phyloP scores from a whole-genome alignment of 202 grass and related monocot genomes.

The Eragrostis tef region DNA sequence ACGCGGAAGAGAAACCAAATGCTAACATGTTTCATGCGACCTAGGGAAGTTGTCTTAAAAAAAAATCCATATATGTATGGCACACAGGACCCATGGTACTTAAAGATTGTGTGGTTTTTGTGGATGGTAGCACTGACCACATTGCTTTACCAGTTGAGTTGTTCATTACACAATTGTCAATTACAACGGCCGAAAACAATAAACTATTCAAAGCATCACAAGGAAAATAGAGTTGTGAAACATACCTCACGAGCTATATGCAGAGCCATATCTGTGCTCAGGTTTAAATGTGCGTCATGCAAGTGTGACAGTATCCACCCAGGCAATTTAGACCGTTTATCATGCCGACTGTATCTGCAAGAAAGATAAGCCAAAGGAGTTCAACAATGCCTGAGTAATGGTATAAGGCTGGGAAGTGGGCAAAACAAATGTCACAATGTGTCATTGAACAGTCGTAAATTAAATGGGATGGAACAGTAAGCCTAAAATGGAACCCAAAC shows the following conservation, averaged over 20 bases:
- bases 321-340: slow-evolving; percentile 92
- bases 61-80: neutral
- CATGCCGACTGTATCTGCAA: slow-evolving; percentile 82
- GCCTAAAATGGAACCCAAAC: slow-evolving; percentile 3
- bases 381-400: slow-evolving; percentile 10
- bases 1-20: neutral
- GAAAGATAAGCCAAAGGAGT: slow-evolving; percentile 23
- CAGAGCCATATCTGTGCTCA: slow-evolving; percentile 96
- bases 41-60: neutral
- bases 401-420: neutral
- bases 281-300: slow-evolving; percentile 86
- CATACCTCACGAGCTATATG: slow-evolving; percentile 95
- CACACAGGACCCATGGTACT: neutral
- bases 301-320: slow-evolving; percentile 96
- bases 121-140: neutral
- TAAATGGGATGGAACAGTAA: neutral
- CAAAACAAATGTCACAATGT: neutral
- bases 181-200: neutral
- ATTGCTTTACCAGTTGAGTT: neutral
- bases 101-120: neutral
- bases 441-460: neutral
- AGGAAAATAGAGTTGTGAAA: slow-evolving; percentile 21
- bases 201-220: slow-evolving; percentile 16
- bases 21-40: neutral
- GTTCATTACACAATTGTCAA: neutral